Base-by-base conservation (phyloP, 257 asterid genomes). In the Catharanthus roseus region DNA sequence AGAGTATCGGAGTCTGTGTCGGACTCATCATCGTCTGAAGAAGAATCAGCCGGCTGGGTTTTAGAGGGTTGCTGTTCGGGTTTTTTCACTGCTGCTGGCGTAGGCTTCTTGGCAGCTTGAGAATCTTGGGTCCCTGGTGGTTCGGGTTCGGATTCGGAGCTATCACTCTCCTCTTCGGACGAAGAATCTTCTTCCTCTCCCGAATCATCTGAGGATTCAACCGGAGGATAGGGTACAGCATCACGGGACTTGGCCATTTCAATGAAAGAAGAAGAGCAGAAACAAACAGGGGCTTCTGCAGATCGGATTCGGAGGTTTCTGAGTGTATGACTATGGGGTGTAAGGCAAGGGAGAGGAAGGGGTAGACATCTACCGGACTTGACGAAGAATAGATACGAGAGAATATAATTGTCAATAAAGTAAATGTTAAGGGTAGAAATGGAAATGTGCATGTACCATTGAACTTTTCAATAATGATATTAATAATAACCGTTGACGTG, bases 1-100 rank as follows among this genome's bases (percentile, higher is more conserved):
- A n/a, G 66, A 13, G 81, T 44, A 1, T 72, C 85, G 2, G 86
- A 47, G 3, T 81, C 86, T 7, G 92, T 21, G 11, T 76, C 87
- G 10, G 90, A 78, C 7, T 69, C 86, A 0, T 73, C 78, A 3
- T 71, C 78, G 29, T 71, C 87, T 18, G 74, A 47, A 18, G 91
- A 84, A 26, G 89, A 80, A 44, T 67, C 47, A 1, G 63, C 24
- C 12, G 51, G 10, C 56, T 51, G 63, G 55, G 49, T 0, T 26
- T 55, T 55, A 5, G 71, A 15, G 31, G 78, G 6, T 51, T 15
- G 55, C 23, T 79, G 61, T n/a, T 61, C 57, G 47, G 75, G 15
- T 11, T 77, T 82, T 42, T 69, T 74, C 2, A 69, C 1, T 12
- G 49, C 73, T 10, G 82, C 60, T 19, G 79, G 67, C 36, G 69